Conservation (phyloP, 192 early-diverging fungal species). For the Linnemannia exigua region DNA sequence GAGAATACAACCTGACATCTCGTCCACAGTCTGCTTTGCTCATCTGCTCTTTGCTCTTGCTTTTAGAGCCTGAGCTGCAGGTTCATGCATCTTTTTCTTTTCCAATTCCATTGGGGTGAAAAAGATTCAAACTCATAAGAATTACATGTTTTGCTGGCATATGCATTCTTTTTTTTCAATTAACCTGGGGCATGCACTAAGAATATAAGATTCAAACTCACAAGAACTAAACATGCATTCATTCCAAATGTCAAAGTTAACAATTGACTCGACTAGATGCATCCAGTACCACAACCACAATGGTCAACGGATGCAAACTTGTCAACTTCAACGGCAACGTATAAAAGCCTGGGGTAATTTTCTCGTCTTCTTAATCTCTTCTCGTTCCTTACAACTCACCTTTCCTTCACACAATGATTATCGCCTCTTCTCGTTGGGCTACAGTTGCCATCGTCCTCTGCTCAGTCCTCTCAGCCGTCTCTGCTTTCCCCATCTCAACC, state of each 20-base stretch:
- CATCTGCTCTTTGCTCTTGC: not conserved
- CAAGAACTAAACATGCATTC: not conserved
- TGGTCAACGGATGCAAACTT: not conserved
- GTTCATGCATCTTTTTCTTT: not conserved
- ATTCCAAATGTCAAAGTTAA: not conserved
- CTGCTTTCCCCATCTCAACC: not conserved
- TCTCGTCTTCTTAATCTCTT: not conserved
- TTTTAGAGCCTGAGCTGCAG: no score
- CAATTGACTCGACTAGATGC: not conserved
- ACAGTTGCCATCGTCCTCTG: conserved; percentile 7
- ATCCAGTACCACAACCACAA: not conserved
- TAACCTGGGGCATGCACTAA: conserved; percentile 3
- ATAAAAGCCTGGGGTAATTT: not conserved
- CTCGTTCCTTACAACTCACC: not conserved
- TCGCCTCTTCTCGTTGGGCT: conserved; percentile 1
- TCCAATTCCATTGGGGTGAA: not conserved
- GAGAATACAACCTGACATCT: no score
- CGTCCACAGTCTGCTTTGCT: not conserved
- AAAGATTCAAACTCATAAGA: conserved; percentile 11
- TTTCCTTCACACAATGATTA: not conserved
- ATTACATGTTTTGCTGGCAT: no score
- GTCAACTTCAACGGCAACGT: not conserved
- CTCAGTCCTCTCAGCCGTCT: conserved; percentile 14
- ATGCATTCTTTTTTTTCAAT: not conserved
- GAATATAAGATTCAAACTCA: conserved; percentile 11